Evolutionary conservation across 306 rosid species (phyloP).

Genomic region (Castanospermum australe): DNA sequence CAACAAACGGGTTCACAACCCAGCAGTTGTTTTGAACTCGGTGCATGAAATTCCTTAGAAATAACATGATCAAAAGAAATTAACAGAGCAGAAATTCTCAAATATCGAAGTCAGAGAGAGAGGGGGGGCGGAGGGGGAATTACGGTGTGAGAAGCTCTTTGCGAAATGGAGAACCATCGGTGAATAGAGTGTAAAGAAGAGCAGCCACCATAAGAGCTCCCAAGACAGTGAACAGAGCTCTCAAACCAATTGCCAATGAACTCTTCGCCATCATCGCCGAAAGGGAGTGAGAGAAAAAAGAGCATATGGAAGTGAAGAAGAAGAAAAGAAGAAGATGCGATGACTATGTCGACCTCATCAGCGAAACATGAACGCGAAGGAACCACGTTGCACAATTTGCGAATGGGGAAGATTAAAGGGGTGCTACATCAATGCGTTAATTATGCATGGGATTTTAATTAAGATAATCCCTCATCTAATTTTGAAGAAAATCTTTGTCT

Average conservation of each 20-base stretch:
- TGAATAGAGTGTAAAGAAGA: constrained; percentile 53
- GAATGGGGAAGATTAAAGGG: too few relatives aligned
- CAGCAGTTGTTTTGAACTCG: too few relatives aligned
- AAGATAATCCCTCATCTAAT: too few relatives aligned
- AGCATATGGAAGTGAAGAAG: not conserved
- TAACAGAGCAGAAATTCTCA: not conserved
- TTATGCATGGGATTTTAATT: too few relatives aligned
- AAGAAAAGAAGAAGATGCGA: not conserved
- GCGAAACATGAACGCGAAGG: not conserved
- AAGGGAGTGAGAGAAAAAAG: not conserved
- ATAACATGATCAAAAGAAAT: not conserved
- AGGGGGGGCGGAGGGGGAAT: constrained; percentile 13
- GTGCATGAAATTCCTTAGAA: not conserved
- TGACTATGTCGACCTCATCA: not conserved
- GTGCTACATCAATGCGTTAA: too few relatives aligned
- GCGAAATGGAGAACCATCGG: constrained; percentile 70
- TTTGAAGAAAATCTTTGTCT: too few relatives aligned
- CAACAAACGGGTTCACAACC: too few relatives aligned
- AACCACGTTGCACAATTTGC: constrained; percentile 26
- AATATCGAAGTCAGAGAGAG: not conserved
- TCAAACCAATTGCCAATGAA: constrained; percentile 41
- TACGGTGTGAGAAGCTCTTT: constrained; percentile 67
- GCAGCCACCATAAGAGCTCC: constrained; percentile 53
- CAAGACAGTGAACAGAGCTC: constrained; percentile 42
- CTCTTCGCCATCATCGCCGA: constrained; percentile 45